These are phyloP conservation scores for Eleusine indica DNA, from an alignment of 176 grass and related monocot species.

Conservation along the genomic window DNA sequence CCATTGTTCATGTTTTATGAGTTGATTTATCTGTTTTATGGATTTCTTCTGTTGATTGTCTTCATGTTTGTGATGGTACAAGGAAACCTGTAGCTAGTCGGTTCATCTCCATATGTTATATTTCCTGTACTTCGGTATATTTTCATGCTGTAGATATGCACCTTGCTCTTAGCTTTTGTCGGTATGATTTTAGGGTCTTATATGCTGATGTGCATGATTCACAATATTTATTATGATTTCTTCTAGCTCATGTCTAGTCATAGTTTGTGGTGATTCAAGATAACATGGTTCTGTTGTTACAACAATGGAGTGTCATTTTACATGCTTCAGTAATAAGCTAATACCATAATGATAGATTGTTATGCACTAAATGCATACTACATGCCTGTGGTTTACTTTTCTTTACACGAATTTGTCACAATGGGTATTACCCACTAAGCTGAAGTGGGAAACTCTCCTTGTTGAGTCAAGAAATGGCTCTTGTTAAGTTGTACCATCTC, in stretches of 20 bases:
- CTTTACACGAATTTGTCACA: neutral
- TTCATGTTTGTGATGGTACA: neutral
- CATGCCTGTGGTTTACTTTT: neutral
- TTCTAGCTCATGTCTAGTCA: neutral
- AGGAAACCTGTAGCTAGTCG: constrained; percentile 5
- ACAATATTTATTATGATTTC: neutral
- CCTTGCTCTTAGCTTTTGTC: neutral
- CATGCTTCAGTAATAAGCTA: neutral
- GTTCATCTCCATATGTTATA: constrained; percentile 3
- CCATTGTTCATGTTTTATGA: constrained; percentile 1
- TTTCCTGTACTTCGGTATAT: neutral
- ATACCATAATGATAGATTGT: neutral
- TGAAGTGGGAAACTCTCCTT: neutral
- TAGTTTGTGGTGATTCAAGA: neutral
- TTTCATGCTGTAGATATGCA: neutral
- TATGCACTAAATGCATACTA: constrained; percentile 10
- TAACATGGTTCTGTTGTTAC: neutral
- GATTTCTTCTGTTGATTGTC: constrained; percentile 10
- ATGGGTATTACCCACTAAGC: neutral
- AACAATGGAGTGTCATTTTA: neutral
- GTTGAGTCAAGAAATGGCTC: neutral
- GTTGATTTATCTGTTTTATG: neutral
- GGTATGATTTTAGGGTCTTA: neutral
- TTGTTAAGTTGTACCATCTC: too few species aligned
- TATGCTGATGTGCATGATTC: neutral